phyloP scores from a whole-genome alignment of 225 moss, liverwort and hornwort species.

The Marchantia polymorpha region DNA sequence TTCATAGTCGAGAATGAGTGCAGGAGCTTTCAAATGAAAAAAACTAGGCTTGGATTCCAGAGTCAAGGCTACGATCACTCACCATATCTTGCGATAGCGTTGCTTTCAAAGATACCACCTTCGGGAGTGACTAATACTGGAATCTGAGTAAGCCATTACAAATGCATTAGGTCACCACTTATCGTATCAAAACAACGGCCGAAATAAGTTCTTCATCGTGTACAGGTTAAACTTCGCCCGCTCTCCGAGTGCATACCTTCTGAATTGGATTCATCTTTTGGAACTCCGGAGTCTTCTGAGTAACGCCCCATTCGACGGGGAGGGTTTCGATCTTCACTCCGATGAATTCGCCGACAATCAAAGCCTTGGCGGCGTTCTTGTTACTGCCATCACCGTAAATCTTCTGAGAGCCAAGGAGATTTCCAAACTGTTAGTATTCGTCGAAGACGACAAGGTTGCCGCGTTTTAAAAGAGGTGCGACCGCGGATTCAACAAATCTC shows the following conservation, averaged over 20 bases:
- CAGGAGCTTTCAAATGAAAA: neutral
- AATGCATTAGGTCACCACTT: too few relatives aligned
- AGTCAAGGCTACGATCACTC: neutral
- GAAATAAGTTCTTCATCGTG: too few relatives aligned
- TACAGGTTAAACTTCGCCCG: too few relatives aligned
- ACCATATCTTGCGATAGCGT: slow-evolving; percentile 92
- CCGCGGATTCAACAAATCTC: too few relatives aligned
- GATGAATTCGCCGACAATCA: slow-evolving; percentile 73
- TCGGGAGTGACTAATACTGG: slow-evolving; percentile 72
- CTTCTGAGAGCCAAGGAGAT: slow-evolving; percentile 18
- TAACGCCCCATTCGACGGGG: slow-evolving; percentile 51
- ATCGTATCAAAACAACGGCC: too few relatives aligned
- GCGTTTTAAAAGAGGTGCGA: neutral
- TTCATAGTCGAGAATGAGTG: neutral
- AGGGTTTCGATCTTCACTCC: slow-evolving; percentile 57
- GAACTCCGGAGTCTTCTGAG: slow-evolving; percentile 64
- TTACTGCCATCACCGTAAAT: slow-evolving; percentile 40
- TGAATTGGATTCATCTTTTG: slow-evolving; percentile 65
- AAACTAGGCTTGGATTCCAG: neutral
- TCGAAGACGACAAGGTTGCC: too few relatives aligned
- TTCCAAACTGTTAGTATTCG: neutral
- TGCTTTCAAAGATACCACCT: slow-evolving; percentile 74
- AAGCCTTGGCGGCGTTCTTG: slow-evolving; percentile 66
- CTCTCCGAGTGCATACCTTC: slow-evolving; percentile 46
- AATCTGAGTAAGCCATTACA: slow-evolving; percentile 36